These are phyloP conservation scores for Fomitopsis schrenkii DNA, from an alignment of 1,284 basidiomycete species.

Conservation along the genomic window DNA sequence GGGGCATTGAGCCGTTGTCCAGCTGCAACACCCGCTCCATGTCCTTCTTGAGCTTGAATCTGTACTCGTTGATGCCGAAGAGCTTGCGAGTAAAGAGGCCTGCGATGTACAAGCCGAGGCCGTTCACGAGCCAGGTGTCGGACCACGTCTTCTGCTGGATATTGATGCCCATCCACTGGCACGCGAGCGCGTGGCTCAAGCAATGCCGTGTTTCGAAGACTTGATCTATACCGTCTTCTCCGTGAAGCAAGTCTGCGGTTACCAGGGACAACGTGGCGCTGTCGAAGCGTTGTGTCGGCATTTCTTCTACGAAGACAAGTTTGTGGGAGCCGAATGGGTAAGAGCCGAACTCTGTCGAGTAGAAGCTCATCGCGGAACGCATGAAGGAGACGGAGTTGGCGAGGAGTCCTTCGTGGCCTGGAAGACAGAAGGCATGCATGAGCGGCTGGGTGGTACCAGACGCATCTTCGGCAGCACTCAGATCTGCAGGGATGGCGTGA, in stretches of 20 bases:
- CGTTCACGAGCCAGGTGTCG: conserved; percentile 95
- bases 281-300: conserved; percentile 77
- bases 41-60: conserved; percentile 94
- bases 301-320: conserved; percentile 91
- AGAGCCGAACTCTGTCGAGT: conserved; percentile 89
- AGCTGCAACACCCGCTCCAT: conserved; percentile 90
- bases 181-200: conserved; percentile 86
- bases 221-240: conserved; percentile 90
- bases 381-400: conserved; percentile 72
- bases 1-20: conserved; percentile 89
- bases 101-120: conserved; percentile 88
- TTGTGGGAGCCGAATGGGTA: conserved; percentile 97
- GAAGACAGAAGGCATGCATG: conserved; percentile 91
- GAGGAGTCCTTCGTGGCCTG: conserved; percentile 77
- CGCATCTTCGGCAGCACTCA: conserved; percentile 52
- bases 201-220: conserved; percentile 88
- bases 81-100: conserved; percentile 85
- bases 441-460: conserved; percentile 74
- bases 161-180: conserved; percentile 97
- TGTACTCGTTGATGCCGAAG: conserved; percentile 96
- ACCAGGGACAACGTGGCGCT: conserved; percentile 83
- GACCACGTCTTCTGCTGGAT: conserved; percentile 94
- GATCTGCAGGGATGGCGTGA: conserved; percentile 64
- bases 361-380: conserved; percentile 89
- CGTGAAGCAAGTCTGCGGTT: conserved; percentile 83